phyloP scores from a whole-genome alignment of 495 filamentous ascomycete species.

The Evernia prunastri region DNA sequence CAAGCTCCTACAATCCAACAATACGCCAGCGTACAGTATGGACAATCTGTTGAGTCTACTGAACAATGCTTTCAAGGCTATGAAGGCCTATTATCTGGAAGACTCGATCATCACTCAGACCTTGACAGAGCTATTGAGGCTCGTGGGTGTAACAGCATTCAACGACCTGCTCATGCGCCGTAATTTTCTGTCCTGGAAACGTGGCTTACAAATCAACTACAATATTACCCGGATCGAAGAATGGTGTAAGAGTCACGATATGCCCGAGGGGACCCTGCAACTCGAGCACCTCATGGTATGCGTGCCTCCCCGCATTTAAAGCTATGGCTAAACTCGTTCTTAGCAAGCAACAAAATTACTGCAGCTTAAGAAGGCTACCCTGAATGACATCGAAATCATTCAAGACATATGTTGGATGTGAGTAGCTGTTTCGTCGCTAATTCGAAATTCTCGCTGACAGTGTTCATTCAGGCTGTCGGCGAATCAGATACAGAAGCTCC shows the following conservation, averaged over 20 bases:
- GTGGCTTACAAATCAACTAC: slow-evolving; percentile 99
- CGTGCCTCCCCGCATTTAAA: not conserved
- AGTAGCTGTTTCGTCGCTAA: slow-evolving; percentile 31
- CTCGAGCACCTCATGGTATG: slow-evolving; percentile 95
- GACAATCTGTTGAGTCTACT: slow-evolving; percentile 94
- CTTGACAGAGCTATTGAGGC: slow-evolving; percentile 82
- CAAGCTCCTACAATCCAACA: slow-evolving; percentile 85
- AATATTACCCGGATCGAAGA: slow-evolving; percentile 99
- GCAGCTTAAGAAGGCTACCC: slow-evolving; percentile 96
- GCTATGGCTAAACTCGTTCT: slow-evolving; percentile 30
- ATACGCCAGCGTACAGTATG: slow-evolving; percentile 92
- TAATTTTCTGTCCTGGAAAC: slow-evolving; percentile 99
- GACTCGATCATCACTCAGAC: slow-evolving; percentile 93
- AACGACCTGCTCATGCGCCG: slow-evolving; percentile 97
- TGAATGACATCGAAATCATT: slow-evolving; percentile 99
- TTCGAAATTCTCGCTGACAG: slow-evolving; percentile 2
- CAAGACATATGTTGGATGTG: slow-evolving; percentile 99
- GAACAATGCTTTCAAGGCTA: slow-evolving; percentile 95
- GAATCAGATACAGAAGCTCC: slow-evolving; percentile 96
- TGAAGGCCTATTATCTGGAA: slow-evolving; percentile 97
- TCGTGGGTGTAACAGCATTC: slow-evolving; percentile 97
- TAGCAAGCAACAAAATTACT: slow-evolving; percentile 98
- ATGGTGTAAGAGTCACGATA: slow-evolving; percentile 99
- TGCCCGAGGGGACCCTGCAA: slow-evolving; percentile 96
- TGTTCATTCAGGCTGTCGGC: slow-evolving; percentile 68